phyloP scores from a whole-genome alignment of 768 basidiomycete genomes.

The Rhodotorula toruloides region DNA sequence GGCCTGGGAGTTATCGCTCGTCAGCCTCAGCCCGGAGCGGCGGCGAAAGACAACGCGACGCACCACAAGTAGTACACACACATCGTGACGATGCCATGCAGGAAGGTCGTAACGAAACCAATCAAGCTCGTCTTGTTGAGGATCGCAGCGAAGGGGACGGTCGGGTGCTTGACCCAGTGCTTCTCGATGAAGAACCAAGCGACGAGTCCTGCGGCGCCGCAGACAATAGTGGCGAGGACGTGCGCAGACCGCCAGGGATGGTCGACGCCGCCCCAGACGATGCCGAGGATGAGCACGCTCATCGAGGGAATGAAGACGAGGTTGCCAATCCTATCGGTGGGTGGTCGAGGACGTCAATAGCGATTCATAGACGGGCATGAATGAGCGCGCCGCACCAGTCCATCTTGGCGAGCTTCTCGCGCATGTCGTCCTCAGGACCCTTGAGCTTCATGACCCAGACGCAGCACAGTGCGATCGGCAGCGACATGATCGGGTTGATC shows the following conservation, averaged over 20 bases:
- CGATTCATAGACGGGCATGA: constrained; percentile 8
- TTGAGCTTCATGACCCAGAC: constrained; percentile 34
- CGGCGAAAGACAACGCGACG: constrained; percentile 11
- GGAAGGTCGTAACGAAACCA: too few species aligned
- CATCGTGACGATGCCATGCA: constrained; percentile 31
- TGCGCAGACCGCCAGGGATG: constrained; percentile 51
- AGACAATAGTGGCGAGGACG: constrained; percentile 51
- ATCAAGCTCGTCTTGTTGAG: too few species aligned
- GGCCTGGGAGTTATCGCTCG: constrained; percentile 43
- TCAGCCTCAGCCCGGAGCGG: not conserved
- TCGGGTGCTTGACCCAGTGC: constrained; percentile 48
- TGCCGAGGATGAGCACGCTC: constrained; percentile 46
- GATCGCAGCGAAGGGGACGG: not conserved
- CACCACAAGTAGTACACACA: constrained; percentile 13
- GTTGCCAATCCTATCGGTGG: constrained; percentile 37
- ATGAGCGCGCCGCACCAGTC: constrained; percentile 37
- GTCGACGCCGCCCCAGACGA: constrained; percentile 54
- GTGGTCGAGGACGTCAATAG: constrained; percentile 38
- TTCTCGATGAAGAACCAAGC: constrained; percentile 56
- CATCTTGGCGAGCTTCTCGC: constrained; percentile 35
- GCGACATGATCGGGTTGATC: constrained; percentile 22
- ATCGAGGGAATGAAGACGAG: constrained; percentile 48
- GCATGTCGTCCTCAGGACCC: constrained; percentile 47
- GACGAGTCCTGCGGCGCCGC: constrained; percentile 60
- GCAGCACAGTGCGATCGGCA: constrained; percentile 31